Evolutionary conservation across 164 flowering plant genomes (phyloP).

Genomic region (Warburgia ugandensis): DNA sequence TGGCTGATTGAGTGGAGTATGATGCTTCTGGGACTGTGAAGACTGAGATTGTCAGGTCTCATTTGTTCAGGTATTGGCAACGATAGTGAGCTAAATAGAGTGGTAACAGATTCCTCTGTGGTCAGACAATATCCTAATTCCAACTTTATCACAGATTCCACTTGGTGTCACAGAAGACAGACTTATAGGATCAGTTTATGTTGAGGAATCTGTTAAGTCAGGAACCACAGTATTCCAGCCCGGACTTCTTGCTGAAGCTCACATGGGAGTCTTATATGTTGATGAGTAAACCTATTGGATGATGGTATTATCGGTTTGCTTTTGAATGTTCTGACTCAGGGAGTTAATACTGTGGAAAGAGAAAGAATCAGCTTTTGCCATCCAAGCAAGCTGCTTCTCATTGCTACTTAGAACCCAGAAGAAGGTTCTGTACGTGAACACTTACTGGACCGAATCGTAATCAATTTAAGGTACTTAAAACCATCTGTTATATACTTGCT

Average conservation of each 20-base stretch:
- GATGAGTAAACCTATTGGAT: conserved; percentile 96
- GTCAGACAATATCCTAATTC: not conserved
- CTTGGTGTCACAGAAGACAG: conserved; percentile 98
- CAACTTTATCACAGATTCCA: conserved; percentile 61
- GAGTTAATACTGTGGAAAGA: conserved; percentile 91
- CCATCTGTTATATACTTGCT: too few relatives aligned
- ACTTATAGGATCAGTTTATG: conserved; percentile 94
- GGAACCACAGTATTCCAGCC: conserved; percentile 99
- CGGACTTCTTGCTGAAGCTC: conserved; percentile 99
- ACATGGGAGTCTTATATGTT: conserved; percentile 89
- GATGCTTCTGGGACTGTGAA: conserved; percentile 69
- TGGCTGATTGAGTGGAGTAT: conserved; percentile 48
- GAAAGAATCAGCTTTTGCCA: conserved; percentile 96
- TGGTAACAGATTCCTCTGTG: too few relatives aligned
- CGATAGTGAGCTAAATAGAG: too few relatives aligned
- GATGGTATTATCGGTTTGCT: conserved; percentile 95
- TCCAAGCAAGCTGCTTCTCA: conserved; percentile 93
- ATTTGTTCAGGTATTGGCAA: conserved; percentile 89
- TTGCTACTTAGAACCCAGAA: conserved; percentile 96
- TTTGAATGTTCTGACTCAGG: conserved; percentile 89
- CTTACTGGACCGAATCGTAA: conserved; percentile 81
- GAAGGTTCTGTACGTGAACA: conserved; percentile 98
- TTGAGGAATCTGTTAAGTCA: conserved; percentile 89
- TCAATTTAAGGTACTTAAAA: conserved; percentile 71
- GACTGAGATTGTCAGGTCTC: conserved; percentile 67